Percentiles rank a stretch among this genome's conserved stretches.
phyloP scores from a whole-genome alignment of 768 basidiomycete species.

The Coprinellus micaceus region DNA sequence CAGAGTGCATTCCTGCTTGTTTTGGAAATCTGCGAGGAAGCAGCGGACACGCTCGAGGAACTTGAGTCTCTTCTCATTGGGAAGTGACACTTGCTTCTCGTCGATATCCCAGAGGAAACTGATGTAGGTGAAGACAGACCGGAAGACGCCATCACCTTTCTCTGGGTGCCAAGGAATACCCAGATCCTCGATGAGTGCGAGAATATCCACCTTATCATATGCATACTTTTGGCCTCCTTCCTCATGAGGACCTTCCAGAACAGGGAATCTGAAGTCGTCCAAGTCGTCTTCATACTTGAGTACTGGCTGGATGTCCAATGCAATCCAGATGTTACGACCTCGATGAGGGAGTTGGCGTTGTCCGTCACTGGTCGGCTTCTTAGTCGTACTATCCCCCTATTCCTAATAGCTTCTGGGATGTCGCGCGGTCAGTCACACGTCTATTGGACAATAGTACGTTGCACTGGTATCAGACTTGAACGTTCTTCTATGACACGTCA shows the following conservation, averaged over 20 bases:
- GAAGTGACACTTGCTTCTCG: slow-evolving; percentile 20
- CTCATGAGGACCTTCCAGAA: neutral
- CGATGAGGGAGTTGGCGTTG: too few species aligned
- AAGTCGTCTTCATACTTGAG: slow-evolving; percentile 15
- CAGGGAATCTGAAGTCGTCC: neutral
- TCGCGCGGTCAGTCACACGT: too few species aligned
- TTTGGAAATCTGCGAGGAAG: slow-evolving; percentile 9
- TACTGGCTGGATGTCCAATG: slow-evolving; percentile 10
- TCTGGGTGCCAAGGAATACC: slow-evolving; percentile 23
- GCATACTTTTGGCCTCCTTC: neutral
- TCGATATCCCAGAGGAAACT: slow-evolving; percentile 29
- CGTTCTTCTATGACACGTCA: too few species aligned
- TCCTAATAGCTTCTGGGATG: too few species aligned
- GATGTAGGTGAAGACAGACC: slow-evolving; percentile 18
- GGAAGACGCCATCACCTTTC: slow-evolving; percentile 20
- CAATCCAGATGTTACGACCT: too few species aligned
- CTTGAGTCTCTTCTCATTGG: slow-evolving; percentile 24
- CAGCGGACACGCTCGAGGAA: slow-evolving; percentile 15
- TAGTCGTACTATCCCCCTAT: too few species aligned
- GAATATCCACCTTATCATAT: neutral
- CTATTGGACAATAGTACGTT: too few species aligned
- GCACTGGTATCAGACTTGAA: too few species aligned
- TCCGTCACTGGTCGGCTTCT: too few species aligned
- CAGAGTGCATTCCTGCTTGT: slow-evolving; percentile 3
- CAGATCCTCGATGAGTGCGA: neutral